Evolutionary conservation across 1,284 basidiomycete genomes (phyloP).

Genomic region (Xerocomus nothofagi): DNA sequence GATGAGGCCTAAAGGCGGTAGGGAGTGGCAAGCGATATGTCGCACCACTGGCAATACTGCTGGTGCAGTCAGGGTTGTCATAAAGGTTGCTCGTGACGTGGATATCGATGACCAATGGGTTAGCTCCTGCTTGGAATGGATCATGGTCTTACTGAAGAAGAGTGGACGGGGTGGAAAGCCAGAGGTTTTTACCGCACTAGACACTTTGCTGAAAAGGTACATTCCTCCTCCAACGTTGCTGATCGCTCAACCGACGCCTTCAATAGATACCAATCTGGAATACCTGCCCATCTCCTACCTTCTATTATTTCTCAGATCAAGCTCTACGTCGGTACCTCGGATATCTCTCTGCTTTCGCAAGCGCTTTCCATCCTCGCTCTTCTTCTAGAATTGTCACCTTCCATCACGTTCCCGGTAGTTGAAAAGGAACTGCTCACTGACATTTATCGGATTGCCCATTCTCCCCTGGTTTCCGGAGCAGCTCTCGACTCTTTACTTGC

Average conservation of each 20-base stretch:
- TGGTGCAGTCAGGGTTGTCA: slow-evolving; percentile 70
- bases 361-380: slow-evolving; percentile 71
- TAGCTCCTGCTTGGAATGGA: slow-evolving; percentile 74
- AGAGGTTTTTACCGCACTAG: slow-evolving; percentile 79
- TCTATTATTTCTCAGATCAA: slow-evolving; percentile 73
- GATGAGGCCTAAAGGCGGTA: slow-evolving; percentile 56
- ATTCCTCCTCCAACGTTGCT: slow-evolving; percentile 16
- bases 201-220: slow-evolving; percentile 70
- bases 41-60: slow-evolving; percentile 72
- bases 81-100: slow-evolving; percentile 68
- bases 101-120: slow-evolving; percentile 77
- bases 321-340: slow-evolving; percentile 67
- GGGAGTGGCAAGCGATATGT: slow-evolving; percentile 83
- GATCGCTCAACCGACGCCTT: slow-evolving; percentile 8
- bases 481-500: slow-evolving; percentile 78
- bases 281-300: slow-evolving; percentile 63
- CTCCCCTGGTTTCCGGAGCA: slow-evolving; percentile 71
- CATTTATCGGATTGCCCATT: slow-evolving; percentile 73
- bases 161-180: slow-evolving; percentile 79
- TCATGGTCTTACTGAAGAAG: slow-evolving; percentile 76
- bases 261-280: slow-evolving; percentile 58
- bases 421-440: slow-evolving; percentile 68
- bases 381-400: slow-evolving; percentile 69
- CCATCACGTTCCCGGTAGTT: slow-evolving; percentile 66
- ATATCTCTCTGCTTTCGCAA: slow-evolving; percentile 78